Conservation (phyloP, 208 protist species). For the Trypanosoma platydactyli region DNA sequence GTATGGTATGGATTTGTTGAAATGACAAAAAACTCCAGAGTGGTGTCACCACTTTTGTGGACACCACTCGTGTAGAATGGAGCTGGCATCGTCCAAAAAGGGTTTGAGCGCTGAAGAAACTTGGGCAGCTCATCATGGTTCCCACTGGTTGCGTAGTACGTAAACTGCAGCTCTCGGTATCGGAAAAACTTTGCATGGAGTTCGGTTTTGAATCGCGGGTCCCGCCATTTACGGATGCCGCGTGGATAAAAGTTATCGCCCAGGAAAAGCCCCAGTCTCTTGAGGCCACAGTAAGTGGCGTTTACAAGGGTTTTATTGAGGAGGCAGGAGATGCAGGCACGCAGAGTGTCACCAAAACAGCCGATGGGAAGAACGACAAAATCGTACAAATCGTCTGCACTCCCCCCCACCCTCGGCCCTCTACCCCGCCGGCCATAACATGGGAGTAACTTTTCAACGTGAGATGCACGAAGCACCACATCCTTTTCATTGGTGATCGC, state of each 20-base stretch:
- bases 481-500: slow-evolving; percentile 3
- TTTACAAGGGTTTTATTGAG: slow-evolving; percentile 4
- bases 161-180: slow-evolving; percentile 10
- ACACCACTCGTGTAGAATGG: slow-evolving; percentile 7
- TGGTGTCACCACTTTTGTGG: slow-evolving; percentile 4
- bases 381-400: not conserved
- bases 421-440: not conserved
- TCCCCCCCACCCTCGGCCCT: too few relatives aligned
- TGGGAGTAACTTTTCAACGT: not conserved
- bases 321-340: not conserved
- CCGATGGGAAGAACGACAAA: slow-evolving; percentile 17
- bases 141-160: slow-evolving; percentile 18
- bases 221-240: not conserved
- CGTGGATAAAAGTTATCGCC: slow-evolving; percentile 20
- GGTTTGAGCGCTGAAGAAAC: slow-evolving; percentile 6
- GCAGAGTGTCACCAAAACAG: slow-evolving; percentile 12
- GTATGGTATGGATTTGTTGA: slow-evolving; percentile 10
- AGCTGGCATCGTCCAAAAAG: not conserved
- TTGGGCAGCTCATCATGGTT: slow-evolving; percentile 22
- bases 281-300: slow-evolving; percentile 10
- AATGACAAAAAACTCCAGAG: slow-evolving; percentile 14
- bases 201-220: slow-evolving; percentile 1
- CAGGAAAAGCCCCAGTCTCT: slow-evolving; percentile 14
- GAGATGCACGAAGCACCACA: not conserved
- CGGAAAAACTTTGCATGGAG: slow-evolving; percentile 2